Conservation (phyloP, 2,329 filamentous ascomycete genomes). For the Sporothrix inflata region DNA sequence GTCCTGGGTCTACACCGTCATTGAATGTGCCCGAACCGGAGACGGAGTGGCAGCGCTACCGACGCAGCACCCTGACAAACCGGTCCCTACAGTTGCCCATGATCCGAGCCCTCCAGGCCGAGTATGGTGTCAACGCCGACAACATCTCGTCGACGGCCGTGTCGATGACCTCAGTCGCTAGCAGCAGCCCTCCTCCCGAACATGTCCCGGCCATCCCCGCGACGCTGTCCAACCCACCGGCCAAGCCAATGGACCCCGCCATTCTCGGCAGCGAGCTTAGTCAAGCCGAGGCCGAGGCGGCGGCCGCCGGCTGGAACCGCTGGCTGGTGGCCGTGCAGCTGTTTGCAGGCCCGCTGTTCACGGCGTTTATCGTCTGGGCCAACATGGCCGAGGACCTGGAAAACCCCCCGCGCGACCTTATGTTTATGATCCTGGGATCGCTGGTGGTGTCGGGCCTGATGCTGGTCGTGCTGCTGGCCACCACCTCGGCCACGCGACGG, state of each 20-base stretch:
- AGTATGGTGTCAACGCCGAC: not conserved
- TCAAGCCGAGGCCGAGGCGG: slow-evolving; percentile 14
- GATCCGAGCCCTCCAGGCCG: not conserved
- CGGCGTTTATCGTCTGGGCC: slow-evolving; percentile 74
- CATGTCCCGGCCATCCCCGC: slow-evolving; percentile 19
- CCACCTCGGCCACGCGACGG: slow-evolving; percentile 68
- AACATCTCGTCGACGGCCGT: slow-evolving; percentile 26
- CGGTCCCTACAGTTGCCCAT: slow-evolving; percentile 1
- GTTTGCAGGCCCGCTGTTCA: slow-evolving; percentile 84
- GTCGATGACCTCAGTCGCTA: slow-evolving; percentile 15
- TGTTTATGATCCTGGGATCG: slow-evolving; percentile 63
- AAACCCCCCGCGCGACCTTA: slow-evolving; percentile 54
- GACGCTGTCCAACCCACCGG: slow-evolving; percentile 9
- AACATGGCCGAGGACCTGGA: slow-evolving; percentile 63
- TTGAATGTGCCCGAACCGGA: slow-evolving; percentile 45
- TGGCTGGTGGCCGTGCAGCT: slow-evolving; percentile 88
- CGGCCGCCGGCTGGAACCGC: slow-evolving; percentile 68
- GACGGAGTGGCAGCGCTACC: slow-evolving; percentile 63
- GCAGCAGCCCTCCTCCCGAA: not conserved
- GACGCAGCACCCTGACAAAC: slow-evolving; percentile 47
- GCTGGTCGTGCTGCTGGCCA: slow-evolving; percentile 67
- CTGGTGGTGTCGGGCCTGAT: slow-evolving; percentile 70
- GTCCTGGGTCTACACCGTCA: not conserved
- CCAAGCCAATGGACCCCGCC: slow-evolving; percentile 23
- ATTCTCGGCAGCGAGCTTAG: slow-evolving; percentile 35